These are phyloP conservation scores for Ascomycota sp. DNA, from an alignment of 2,329 filamentous ascomycete species.

Conservation along the genomic window DNA sequence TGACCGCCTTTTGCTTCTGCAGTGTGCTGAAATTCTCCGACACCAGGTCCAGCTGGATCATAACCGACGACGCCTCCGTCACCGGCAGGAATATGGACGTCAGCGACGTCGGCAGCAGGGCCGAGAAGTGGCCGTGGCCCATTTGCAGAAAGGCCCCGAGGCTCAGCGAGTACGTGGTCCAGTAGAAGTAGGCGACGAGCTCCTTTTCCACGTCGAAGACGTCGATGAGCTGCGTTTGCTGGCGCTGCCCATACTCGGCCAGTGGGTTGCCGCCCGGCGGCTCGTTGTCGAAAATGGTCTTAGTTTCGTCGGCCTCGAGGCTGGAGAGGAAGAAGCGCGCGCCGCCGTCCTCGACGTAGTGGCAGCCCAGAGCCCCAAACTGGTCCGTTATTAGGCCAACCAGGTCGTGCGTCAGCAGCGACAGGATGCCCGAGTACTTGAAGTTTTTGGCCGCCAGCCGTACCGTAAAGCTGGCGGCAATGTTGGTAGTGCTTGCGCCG, in stretches of 20 bases:
- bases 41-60: constrained; percentile 14
- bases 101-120: constrained; percentile 6
- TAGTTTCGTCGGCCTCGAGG: constrained; percentile 8
- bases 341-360: constrained; percentile 8
- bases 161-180: constrained; percentile 17
- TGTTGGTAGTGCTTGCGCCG: too few relatives aligned
- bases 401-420: constrained; percentile 11
- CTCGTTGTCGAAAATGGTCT: constrained; percentile 12
- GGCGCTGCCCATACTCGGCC: constrained; percentile 10
- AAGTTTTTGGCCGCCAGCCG: constrained; percentile 4
- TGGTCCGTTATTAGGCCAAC: constrained; percentile 10
- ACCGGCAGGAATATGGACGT: constrained; percentile 10
- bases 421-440: constrained; percentile 9
- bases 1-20: constrained; percentile 13
- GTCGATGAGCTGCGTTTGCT: constrained; percentile 17
- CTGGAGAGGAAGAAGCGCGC: constrained; percentile 10
- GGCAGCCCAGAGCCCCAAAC: constrained; percentile 11
- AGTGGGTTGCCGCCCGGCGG: constrained; percentile 8
- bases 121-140: constrained; percentile 8
- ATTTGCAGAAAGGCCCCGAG: constrained; percentile 18
- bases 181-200: constrained; percentile 17
- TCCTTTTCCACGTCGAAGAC: constrained; percentile 19
- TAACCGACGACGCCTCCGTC: constrained; percentile 9
- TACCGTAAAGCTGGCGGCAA: too few relatives aligned
- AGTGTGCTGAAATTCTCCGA: constrained; percentile 17